Conservation (phyloP, 2,329 filamentous ascomycete genomes). For the Fusarium sublunatum region DNA sequence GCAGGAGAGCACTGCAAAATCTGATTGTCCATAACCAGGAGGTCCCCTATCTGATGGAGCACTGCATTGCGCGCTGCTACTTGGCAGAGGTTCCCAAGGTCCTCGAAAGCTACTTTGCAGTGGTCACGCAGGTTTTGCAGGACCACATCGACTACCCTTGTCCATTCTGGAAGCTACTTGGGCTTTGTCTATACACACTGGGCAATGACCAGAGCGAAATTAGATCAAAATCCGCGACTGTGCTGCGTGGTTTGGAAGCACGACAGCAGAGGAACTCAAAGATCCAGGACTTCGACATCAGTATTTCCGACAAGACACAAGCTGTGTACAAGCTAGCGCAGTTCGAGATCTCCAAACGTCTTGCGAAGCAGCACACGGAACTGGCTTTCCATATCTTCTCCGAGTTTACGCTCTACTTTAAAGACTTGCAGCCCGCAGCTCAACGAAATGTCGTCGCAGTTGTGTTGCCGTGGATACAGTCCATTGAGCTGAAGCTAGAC, state of each 20-base stretch:
- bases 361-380: slow-evolving; percentile 89
- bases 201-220: slow-evolving; percentile 93
- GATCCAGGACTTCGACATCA: slow-evolving; percentile 97
- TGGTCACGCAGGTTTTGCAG: slow-evolving; percentile 87
- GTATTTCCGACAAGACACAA: slow-evolving; percentile 97
- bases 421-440: slow-evolving; percentile 81
- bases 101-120: slow-evolving; percentile 93
- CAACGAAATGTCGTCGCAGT: slow-evolving; percentile 95
- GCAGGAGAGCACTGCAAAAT: slow-evolving; percentile 87
- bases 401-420: slow-evolving; percentile 94
- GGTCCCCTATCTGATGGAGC: slow-evolving; percentile 84
- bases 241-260: slow-evolving; percentile 85
- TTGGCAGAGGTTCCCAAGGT: slow-evolving; percentile 82
- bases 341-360: slow-evolving; percentile 92
- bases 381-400: slow-evolving; percentile 95
- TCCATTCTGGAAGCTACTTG: slow-evolving; percentile 90
- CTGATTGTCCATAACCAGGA: slow-evolving; percentile 91
- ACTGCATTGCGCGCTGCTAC: slow-evolving; percentile 93
- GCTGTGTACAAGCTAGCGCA: slow-evolving; percentile 98
- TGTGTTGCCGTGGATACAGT: slow-evolving; percentile 95
- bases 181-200: slow-evolving; percentile 88
- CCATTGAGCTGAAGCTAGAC: slow-evolving; percentile 90
- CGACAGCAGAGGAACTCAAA: slow-evolving; percentile 84
- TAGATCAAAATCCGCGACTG: slow-evolving; percentile 84
- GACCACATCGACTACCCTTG: slow-evolving; percentile 85